Conservation (phyloP, 106 monocot genomes). For the Gastrodia elata region DNA sequence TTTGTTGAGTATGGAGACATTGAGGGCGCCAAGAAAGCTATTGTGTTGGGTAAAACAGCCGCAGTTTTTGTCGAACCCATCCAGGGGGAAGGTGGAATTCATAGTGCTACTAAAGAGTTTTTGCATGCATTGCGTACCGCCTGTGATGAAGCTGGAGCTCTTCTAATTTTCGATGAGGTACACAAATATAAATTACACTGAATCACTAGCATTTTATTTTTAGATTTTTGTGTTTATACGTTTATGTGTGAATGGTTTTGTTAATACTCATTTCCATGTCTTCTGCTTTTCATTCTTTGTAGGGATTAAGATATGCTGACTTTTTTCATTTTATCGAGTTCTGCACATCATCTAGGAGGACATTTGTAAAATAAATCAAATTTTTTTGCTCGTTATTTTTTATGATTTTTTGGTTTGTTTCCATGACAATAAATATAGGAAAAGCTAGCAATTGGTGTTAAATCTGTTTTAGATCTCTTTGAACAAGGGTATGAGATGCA, state of each 20-base stretch:
- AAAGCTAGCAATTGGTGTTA: neutral
- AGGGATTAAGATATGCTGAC: neutral
- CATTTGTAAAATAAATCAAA: neutral
- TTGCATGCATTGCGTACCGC: slow-evolving; percentile 42
- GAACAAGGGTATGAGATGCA: too few relatives aligned
- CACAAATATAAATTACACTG: neutral
- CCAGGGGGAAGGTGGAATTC: slow-evolving; percentile 95
- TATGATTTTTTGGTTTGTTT: neutral
- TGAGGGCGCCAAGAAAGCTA: slow-evolving; percentile 33
- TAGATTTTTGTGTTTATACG: neutral
- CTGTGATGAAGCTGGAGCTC: slow-evolving; percentile 70
- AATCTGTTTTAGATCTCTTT: too few relatives aligned
- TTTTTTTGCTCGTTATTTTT: neutral
- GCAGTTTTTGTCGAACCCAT: slow-evolving; percentile 97
- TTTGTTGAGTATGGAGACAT: slow-evolving; percentile 84
- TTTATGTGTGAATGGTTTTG: neutral
- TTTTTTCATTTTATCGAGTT: neutral
- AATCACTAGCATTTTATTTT: neutral
- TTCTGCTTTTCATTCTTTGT: neutral
- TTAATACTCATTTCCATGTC: neutral
- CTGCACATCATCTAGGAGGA: neutral
- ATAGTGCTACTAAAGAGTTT: slow-evolving; percentile 77
- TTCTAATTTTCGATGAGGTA: slow-evolving; percentile 95
- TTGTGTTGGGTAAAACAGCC: slow-evolving; percentile 58
- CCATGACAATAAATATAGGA: neutral